Conservation (phyloP, 768 basidiomycete species). For the Phanerochaete carnosa region DNA sequence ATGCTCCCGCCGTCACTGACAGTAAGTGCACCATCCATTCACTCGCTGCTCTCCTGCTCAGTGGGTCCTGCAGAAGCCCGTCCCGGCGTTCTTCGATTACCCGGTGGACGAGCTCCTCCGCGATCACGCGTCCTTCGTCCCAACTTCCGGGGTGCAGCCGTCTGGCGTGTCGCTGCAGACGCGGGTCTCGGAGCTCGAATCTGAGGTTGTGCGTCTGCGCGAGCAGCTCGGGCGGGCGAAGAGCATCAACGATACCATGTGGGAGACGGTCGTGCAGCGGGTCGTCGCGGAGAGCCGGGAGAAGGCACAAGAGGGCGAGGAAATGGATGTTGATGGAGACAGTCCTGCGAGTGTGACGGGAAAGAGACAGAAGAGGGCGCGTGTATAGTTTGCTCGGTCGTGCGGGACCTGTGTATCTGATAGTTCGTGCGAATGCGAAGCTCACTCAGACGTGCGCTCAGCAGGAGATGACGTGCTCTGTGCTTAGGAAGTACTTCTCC, state of each 20-base stretch:
- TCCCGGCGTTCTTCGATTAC: constrained; percentile 35
- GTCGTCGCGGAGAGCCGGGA: constrained; percentile 41
- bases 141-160: constrained; percentile 37
- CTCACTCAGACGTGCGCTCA: no score
- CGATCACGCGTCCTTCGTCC: constrained; percentile 68
- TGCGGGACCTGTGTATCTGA: no score
- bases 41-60: background rate
- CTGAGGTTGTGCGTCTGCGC: constrained; percentile 62
- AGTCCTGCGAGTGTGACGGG: background rate
- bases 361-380: constrained; percentile 14
- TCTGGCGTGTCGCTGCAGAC: constrained; percentile 41
- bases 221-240: constrained; percentile 81
- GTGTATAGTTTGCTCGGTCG: background rate
- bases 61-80: constrained; percentile 11
- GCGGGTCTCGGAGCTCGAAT: constrained; percentile 65
- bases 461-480: no score
- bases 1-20: constrained; percentile 23
- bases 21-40: constrained; percentile 28
- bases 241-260: constrained; percentile 91
- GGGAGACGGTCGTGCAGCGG: constrained; percentile 78
- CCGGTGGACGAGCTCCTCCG: constrained; percentile 51
- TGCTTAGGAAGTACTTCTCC: no score
- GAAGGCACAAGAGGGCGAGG: constrained; percentile 19
- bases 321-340: constrained; percentile 14
- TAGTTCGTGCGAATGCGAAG: no score